Evolutionary conservation across 306 rosid species (phyloP), one percentile per base, ranked within the genome.

Genomic region (Ziziphus jujuba): DNA sequence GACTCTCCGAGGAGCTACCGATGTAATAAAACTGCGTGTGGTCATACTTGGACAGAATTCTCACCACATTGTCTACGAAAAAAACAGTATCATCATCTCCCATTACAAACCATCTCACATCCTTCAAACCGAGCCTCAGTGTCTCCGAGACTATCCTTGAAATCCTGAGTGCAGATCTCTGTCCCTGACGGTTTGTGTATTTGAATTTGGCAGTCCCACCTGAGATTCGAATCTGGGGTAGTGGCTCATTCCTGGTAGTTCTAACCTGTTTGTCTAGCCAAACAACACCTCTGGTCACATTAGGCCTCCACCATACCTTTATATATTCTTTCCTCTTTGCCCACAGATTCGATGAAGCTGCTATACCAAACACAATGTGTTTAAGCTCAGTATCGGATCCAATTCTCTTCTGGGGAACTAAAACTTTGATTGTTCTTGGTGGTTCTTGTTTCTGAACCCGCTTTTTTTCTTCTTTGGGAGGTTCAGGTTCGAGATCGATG

Each of bases 31-130:
- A 80, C 35, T 90, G 85, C 4, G 81, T 79, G 44, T 93, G 96
- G 12, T 93, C 91, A 24, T 93, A 90, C 71, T 90, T 90, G 0
- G 80, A 66, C 22, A 93, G 78, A 50, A 84, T 62, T 40, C 92
- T 85, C 51, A 87, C 86, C 68, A 88, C 69, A 73, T 93, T 93
- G 1, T 93, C 93, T 12, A 89, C 96, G 19, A 88, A 44, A 44
- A 93, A 93, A 20, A 93, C 82, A 0, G 97, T 93, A 78, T 90
- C 97, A 65, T 93, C 99, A 16, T 93, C 97, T 3, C 99, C 96
- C 97, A 93, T 88, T 23, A 93, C 89, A 33, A 90, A 87, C 99
- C 97, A 93, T 45, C 96, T 83, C 67, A 88, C 96, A 62, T 93
- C 97, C 75, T 86, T 74, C 85, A 88, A 4, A 17, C 99, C 99